Evolutionary conservation across 768 basidiomycete genomes (phyloP).

Genomic region (Galerina marginata): DNA sequence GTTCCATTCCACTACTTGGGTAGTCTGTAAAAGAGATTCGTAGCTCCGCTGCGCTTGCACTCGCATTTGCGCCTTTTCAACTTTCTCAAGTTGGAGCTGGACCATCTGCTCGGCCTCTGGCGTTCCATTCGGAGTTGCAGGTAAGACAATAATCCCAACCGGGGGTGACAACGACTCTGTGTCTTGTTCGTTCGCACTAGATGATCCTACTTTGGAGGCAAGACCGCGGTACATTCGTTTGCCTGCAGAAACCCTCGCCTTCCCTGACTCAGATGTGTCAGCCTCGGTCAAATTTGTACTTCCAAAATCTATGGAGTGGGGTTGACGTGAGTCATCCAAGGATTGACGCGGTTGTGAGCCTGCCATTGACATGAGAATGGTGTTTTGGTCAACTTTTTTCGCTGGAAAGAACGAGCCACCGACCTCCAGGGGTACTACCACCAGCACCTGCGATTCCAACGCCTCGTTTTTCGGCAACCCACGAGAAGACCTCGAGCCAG

Average conservation of each 20-base stretch:
- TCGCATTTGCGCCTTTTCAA: slow-evolving; percentile 8
- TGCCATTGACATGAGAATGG: not conserved
- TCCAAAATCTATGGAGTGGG: slow-evolving; percentile 2
- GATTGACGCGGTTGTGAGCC: slow-evolving; percentile 18
- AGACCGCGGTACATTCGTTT: slow-evolving; percentile 5
- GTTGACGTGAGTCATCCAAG: slow-evolving; percentile 6
- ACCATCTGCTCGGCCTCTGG: slow-evolving; percentile 19
- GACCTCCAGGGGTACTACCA: slow-evolving; percentile 7
- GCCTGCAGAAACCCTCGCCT: not conserved
- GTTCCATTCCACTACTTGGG: slow-evolving; percentile 15
- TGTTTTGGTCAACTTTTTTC: not conserved
- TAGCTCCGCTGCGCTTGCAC: slow-evolving; percentile 2
- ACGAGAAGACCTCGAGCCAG: slow-evolving; percentile 86
- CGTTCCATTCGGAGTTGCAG: slow-evolving; percentile 55
- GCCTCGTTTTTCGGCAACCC: slow-evolving; percentile 67
- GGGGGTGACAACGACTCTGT: slow-evolving; percentile 20
- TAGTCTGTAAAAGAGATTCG: slow-evolving; percentile 12
- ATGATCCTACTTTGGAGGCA: not conserved
- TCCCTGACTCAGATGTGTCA: not conserved
- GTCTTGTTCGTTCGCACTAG: not conserved
- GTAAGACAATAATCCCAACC: slow-evolving; percentile 64
- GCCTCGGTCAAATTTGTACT: not conserved
- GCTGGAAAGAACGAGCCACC: not conserved
- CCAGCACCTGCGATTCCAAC: not conserved
- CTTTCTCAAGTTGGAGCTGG: slow-evolving; percentile 13